Percentiles rank a stretch among this genome's conserved stretches.
Evolutionary conservation across 1,284 basidiomycete genomes (phyloP).

Genomic region (Heliocybe sulcata): DNA sequence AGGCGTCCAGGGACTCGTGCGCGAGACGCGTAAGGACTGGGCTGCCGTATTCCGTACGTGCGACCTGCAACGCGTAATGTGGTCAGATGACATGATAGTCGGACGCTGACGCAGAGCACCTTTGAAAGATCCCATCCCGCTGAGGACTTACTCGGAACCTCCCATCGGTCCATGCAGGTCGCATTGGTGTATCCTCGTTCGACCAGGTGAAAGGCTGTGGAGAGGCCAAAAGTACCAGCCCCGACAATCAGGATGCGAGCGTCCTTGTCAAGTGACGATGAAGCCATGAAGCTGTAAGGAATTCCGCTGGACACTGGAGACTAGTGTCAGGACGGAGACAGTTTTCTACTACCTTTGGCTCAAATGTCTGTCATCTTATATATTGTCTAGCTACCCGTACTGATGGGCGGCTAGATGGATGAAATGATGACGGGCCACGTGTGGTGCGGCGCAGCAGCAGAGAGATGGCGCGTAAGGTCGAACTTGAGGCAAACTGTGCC

Average conservation of each 20-base stretch:
- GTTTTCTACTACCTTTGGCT: too few species aligned
- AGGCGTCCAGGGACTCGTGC: slow-evolving; percentile 1
- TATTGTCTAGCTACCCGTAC: too few species aligned
- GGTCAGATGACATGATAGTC: too few species aligned
- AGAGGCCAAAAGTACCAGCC: slow-evolving; percentile 1
- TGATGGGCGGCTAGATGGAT: too few species aligned
- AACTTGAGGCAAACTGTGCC: too few species aligned
- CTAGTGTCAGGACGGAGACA: too few species aligned
- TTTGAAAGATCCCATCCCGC: background rate
- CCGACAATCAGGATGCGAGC: background rate
- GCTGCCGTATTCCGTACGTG: background rate
- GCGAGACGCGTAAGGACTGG: background rate
- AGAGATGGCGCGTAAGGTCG: too few species aligned
- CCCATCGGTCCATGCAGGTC: slow-evolving; percentile 1
- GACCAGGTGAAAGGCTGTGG: background rate
- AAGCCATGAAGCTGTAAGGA: too few species aligned
- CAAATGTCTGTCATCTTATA: too few species aligned
- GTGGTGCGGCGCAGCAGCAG: too few species aligned
- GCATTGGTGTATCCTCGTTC: slow-evolving; percentile 2
- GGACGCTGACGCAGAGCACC: background rate
- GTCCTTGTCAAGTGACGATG: background rate
- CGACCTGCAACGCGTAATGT: background rate
- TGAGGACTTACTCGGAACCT: background rate
- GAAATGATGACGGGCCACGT: too few species aligned
- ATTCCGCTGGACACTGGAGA: too few species aligned